Evolutionary conservation across 305 asterid species (phyloP).

Genomic region (Fraxinus floribunda): DNA sequence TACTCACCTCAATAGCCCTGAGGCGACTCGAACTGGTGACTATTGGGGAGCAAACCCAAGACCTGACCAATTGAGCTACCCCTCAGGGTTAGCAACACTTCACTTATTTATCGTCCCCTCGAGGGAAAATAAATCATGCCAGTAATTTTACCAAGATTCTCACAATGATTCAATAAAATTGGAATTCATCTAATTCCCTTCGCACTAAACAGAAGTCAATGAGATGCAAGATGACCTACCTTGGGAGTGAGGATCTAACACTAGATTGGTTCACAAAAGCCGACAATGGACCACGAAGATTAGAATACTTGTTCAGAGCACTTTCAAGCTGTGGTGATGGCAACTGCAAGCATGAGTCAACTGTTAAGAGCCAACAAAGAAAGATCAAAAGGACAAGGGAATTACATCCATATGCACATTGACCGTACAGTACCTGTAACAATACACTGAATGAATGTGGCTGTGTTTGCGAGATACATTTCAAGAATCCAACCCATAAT

Average conservation of each 20-base stretch:
- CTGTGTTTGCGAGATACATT: slow-evolving; percentile 90
- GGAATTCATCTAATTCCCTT: not conserved
- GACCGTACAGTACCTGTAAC: slow-evolving; percentile 60
- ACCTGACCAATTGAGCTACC: no score
- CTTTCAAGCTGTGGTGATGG: slow-evolving; percentile 90
- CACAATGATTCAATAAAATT: not conserved
- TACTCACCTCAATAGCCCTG: no score
- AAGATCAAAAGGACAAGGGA: slow-evolving; percentile 13
- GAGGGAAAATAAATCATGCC: not conserved
- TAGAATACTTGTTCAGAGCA: slow-evolving; percentile 76
- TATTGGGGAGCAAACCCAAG: no score
- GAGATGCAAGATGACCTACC: slow-evolving; percentile 47
- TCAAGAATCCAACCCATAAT: slow-evolving; percentile 90
- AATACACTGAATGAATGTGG: slow-evolving; percentile 90
- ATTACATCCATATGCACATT: slow-evolving; percentile 9
- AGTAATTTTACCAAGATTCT: not conserved
- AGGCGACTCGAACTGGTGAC: no score
- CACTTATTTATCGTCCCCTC: not conserved
- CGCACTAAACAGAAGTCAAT: not conserved
- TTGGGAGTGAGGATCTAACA: slow-evolving; percentile 56
- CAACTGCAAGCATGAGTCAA: slow-evolving; percentile 59
- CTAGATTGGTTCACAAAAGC: slow-evolving; percentile 63
- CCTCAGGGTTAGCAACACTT: no score
- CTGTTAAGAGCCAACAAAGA: slow-evolving; percentile 8
- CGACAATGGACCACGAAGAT: slow-evolving; percentile 74